A percentile compares a stretch with the other conserved stretches of the same genome.
phyloP scores from a whole-genome alignment of 257 asterid species.

The Solanum gracilifrons region DNA sequence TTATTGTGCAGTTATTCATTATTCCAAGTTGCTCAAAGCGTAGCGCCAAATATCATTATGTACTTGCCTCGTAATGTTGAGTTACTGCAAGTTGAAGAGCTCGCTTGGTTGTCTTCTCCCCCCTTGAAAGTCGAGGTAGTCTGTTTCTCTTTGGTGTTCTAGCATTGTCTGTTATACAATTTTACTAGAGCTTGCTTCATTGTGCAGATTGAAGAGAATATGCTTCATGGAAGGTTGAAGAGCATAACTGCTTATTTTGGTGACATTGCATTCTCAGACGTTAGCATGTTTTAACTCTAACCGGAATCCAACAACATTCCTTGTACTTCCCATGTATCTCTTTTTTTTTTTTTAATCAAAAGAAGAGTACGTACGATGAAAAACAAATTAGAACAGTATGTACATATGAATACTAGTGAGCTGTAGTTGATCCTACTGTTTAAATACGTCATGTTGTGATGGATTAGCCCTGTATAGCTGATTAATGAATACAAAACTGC shows the following conservation, averaged over 20 bases:
- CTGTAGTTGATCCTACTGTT: not conserved
- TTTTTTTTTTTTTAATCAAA: not conserved
- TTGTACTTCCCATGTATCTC: not conserved
- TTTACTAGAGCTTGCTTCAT: not conserved
- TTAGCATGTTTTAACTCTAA: not conserved
- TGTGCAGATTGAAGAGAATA: slow-evolving; percentile 61
- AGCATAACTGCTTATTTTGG: slow-evolving; percentile 62
- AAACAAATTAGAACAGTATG: not conserved
- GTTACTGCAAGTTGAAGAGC: slow-evolving; percentile 51
- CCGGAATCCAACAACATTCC: not conserved
- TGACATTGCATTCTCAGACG: slow-evolving; percentile 9
- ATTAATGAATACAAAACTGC: not conserved
- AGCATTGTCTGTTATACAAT: not conserved
- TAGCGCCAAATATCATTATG: slow-evolving; percentile 71
- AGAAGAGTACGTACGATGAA: not conserved
- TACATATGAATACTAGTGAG: not conserved
- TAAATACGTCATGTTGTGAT: not conserved
- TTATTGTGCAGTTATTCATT: slow-evolving; percentile 45
- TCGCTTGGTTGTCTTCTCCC: slow-evolving; percentile 77
- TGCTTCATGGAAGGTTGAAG: slow-evolving; percentile 34
- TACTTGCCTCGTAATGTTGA: slow-evolving; percentile 64
- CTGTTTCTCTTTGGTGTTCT: not conserved
- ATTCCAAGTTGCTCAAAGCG: slow-evolving; percentile 54
- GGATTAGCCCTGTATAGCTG: not conserved
- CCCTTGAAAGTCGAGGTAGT: slow-evolving; percentile 57